phyloP scores from a whole-genome alignment of 148 eudicot genomes.

The Arbutus unedo region DNA sequence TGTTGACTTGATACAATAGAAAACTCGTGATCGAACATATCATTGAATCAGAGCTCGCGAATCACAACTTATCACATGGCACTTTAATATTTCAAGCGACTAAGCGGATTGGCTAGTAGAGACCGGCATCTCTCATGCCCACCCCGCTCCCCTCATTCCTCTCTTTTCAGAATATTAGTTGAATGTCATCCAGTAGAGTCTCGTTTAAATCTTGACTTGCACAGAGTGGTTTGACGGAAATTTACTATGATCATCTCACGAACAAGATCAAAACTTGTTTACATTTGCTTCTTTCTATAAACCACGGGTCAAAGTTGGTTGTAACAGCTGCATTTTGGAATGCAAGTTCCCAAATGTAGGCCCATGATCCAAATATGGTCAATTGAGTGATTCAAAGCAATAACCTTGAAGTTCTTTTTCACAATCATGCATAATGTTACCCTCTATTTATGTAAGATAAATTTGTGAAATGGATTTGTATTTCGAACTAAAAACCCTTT shows the following conservation, averaged over 20 bases:
- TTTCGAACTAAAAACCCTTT: no score
- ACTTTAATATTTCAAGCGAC: not conserved
- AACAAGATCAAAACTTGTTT: not conserved
- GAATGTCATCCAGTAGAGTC: not conserved
- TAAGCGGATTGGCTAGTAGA: not conserved
- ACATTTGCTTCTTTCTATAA: not conserved
- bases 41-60: not conserved
- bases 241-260: not conserved
- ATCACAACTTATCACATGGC: not conserved
- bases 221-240: not conserved
- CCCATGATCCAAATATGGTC: not conserved
- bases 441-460: no score
- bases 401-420: no score
- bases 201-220: not conserved
- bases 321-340: not conserved
- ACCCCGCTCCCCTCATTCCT: not conserved
- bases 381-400: not conserved
- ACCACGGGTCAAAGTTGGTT: not conserved
- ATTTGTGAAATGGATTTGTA: no score
- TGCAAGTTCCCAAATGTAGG: not conserved
- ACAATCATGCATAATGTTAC: no score
- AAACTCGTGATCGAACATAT: not conserved
- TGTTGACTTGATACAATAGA: not conserved
- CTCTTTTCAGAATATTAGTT: not conserved
- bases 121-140: not conserved